These are phyloP conservation scores for Ogataea chonburiensis DNA, from an alignment of 805 yeast species.

Conservation along the genomic window DNA sequence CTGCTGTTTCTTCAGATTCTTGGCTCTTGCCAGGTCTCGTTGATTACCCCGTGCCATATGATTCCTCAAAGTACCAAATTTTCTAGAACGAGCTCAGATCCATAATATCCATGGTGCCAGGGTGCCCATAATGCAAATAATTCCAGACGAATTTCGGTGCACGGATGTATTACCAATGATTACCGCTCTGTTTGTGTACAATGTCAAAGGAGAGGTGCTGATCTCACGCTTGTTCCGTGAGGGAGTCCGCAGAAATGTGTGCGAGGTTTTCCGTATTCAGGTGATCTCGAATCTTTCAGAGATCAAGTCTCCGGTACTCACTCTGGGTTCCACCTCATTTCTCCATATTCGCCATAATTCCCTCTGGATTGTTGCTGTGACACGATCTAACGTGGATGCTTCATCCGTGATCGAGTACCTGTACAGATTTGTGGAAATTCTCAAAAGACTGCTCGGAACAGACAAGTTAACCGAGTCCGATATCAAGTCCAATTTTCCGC, in stretches of 20 bases:
- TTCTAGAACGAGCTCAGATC: background rate
- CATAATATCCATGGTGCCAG: slow-evolving; percentile 5
- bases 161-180: slow-evolving; percentile 52
- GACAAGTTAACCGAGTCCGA: slow-evolving; percentile 42
- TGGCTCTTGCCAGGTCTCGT: slow-evolving; percentile 89
- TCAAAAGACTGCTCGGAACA: slow-evolving; percentile 38
- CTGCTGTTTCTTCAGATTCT: slow-evolving; percentile 77
- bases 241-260: slow-evolving; percentile 71
- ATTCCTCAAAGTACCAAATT: background rate
- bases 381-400: slow-evolving; percentile 85
- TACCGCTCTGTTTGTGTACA: slow-evolving; percentile 76
- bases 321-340: slow-evolving; percentile 91
- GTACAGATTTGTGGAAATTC: slow-evolving; percentile 54
- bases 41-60: slow-evolving; percentile 95
- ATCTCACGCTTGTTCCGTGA: slow-evolving; percentile 72
- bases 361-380: slow-evolving; percentile 84
- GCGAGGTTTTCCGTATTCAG: slow-evolving; percentile 90
- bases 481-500: slow-evolving; percentile 63
- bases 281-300: slow-evolving; percentile 66
- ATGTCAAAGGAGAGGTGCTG: slow-evolving; percentile 78
- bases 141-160: slow-evolving; percentile 7
- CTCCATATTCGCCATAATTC: slow-evolving; percentile 63
- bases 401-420: slow-evolving; percentile 77
- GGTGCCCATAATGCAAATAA: background rate
- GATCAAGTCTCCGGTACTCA: slow-evolving; percentile 64